Conservation (phyloP, 768 basidiomycete genomes). For the Lentinus tigrinus region DNA sequence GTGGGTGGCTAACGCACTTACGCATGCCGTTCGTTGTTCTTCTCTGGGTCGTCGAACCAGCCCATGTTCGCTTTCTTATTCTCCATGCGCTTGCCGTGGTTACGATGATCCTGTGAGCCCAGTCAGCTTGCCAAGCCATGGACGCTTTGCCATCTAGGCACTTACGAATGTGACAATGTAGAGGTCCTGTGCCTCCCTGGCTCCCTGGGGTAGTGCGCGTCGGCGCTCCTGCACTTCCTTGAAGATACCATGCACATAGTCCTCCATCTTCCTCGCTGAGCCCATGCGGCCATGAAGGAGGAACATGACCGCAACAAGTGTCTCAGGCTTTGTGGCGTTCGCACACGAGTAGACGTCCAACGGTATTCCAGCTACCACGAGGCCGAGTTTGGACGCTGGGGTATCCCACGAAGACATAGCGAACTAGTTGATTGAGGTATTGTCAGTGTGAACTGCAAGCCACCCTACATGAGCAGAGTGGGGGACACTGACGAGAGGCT, state of each 20-base stretch:
- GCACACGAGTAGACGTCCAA: conserved; percentile 28
- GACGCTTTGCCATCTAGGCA: neutral
- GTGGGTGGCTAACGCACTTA: conserved; percentile 19
- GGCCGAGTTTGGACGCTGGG: neutral
- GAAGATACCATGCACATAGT: conserved; percentile 25
- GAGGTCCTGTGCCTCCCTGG: conserved; percentile 37
- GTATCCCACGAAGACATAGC: no score
- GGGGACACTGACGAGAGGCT: no score
- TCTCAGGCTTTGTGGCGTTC: conserved; percentile 7
- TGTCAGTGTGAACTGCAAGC: no score
- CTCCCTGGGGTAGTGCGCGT: neutral
- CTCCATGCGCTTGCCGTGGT: conserved; percentile 46
- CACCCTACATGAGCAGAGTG: no score
- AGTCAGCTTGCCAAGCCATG: neutral
- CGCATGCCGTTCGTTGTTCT: conserved; percentile 45
- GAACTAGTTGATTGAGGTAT: no score
- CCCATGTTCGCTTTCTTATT: conserved; percentile 37
- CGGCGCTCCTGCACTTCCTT: conserved; percentile 13
- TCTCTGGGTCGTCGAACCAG: conserved; percentile 33
- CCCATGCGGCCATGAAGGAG: conserved; percentile 48
- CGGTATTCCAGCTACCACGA: conserved; percentile 30
- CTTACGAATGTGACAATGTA: conserved; percentile 48
- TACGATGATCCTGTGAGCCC: conserved; percentile 46
- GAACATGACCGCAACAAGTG: conserved; percentile 37
- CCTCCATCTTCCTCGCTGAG: conserved; percentile 29